These are phyloP conservation scores for Aspergillus nomiae DNA, from an alignment of 2,329 filamentous ascomycete genomes.

Conservation along the genomic window DNA sequence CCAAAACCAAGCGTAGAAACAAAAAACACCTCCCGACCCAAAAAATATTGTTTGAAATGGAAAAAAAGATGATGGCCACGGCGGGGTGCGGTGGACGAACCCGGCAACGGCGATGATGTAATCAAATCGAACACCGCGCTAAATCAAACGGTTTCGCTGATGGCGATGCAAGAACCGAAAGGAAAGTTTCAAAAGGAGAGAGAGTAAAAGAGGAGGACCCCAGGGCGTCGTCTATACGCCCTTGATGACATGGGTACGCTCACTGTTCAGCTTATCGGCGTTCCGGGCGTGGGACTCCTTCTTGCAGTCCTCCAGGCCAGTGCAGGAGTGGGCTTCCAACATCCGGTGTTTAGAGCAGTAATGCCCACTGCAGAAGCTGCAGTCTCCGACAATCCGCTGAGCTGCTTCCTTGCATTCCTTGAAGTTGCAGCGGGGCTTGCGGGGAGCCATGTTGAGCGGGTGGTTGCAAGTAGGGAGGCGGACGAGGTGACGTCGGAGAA, in stretches of 20 bases:
- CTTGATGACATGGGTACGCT: conserved; percentile 92
- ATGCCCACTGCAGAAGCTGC: conserved; percentile 88
- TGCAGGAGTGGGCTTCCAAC: conserved; percentile 92
- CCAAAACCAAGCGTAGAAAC: not conserved
- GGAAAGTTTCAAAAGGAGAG: conserved; percentile 12
- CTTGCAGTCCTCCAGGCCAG: conserved; percentile 93
- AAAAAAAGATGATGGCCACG: conserved; percentile 12
- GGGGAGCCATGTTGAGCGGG: conserved; percentile 45
- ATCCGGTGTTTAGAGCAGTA: conserved; percentile 95
- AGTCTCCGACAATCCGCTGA: conserved; percentile 94
- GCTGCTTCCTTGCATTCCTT: conserved; percentile 86
- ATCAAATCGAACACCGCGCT: conserved; percentile 33
- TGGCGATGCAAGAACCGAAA: conserved; percentile 19
- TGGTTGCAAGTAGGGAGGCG: conserved; percentile 11
- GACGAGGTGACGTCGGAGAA: conserved; percentile 17
- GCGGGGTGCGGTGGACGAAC: conserved; percentile 11
- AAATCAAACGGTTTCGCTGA: conserved; percentile 25
- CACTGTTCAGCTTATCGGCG: conserved; percentile 84
- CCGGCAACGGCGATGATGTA: conserved; percentile 9
- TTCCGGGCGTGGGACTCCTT: conserved; percentile 96
- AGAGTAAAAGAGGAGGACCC: conserved; percentile 6
- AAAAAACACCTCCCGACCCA: conserved; percentile 17
- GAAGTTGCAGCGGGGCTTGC: conserved; percentile 75
- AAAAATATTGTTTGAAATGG: conserved; percentile 9
- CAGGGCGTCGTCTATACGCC: conserved; percentile 64